Percentiles rank a stretch among this genome's conserved stretches.
Evolutionary conservation across 495 filamentous ascomycete species (phyloP).

Genomic region (Thermochaetoides thermophila): DNA sequence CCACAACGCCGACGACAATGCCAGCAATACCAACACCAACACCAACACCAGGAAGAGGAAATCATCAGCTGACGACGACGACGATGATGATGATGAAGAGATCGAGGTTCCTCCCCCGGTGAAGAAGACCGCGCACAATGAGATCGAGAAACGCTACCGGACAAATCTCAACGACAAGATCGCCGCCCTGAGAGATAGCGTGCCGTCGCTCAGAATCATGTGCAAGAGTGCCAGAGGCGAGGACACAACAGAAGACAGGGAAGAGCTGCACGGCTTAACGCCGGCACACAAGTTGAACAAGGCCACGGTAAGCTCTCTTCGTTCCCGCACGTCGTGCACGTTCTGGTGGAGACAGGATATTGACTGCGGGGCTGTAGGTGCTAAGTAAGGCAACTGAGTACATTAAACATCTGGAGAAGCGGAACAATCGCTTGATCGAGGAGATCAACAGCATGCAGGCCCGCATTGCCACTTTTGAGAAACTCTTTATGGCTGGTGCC

Average conservation of each 20-base stretch:
- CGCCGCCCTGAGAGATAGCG: constrained; percentile 72
- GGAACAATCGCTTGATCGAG: constrained; percentile 64
- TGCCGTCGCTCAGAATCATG: constrained; percentile 71
- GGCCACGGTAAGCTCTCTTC: constrained; percentile 55
- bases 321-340: too few relatives aligned
- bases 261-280: constrained; percentile 64
- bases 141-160: constrained; percentile 93
- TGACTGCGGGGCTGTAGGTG: constrained; percentile 28
- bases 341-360: not conserved
- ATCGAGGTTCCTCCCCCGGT: constrained; percentile 54
- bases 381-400: constrained; percentile 92
- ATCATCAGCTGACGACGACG: constrained; percentile 38
- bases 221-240: constrained; percentile 51
- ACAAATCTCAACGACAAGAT: constrained; percentile 97
- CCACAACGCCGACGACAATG: too few relatives aligned
- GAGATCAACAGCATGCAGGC: constrained; percentile 65
- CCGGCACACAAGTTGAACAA: constrained; percentile 90
- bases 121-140: constrained; percentile 93
- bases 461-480: constrained; percentile 53
- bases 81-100: constrained; percentile 34
- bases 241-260: constrained; percentile 53
- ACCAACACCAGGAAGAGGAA: constrained; percentile 46
- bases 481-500: constrained; percentile 45
- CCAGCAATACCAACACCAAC: too few relatives aligned
- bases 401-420: constrained; percentile 82